Evolutionary conservation across 1,284 basidiomycete genomes (phyloP).

Genomic region (Dichomitus squalens): DNA sequence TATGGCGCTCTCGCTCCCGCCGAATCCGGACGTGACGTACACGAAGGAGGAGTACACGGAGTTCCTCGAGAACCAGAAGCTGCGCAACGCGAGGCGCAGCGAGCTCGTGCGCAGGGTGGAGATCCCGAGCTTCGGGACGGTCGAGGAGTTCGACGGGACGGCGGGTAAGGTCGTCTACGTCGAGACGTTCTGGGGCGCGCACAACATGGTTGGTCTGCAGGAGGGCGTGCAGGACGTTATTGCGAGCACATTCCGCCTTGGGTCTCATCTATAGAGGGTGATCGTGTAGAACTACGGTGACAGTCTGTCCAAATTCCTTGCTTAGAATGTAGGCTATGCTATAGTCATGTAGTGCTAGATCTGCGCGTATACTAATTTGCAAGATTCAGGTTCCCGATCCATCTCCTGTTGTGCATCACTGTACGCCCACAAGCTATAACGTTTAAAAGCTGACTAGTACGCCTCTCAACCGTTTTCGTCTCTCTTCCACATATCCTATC

Average conservation of each 20-base stretch:
- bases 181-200: constrained; percentile 64
- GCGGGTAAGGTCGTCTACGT: constrained; percentile 58
- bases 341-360: neutral
- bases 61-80: constrained; percentile 25
- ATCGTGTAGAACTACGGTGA: too few relatives aligned
- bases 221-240: constrained; percentile 78
- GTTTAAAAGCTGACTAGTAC: neutral
- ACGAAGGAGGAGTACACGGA: constrained; percentile 26
- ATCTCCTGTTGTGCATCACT: neutral
- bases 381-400: neutral
- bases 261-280: constrained; percentile 1
- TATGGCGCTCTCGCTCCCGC: constrained; percentile 42
- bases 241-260: constrained; percentile 46
- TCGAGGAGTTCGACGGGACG: constrained; percentile 53
- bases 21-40: constrained; percentile 23
- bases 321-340: too few relatives aligned
- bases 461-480: neutral
- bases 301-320: too few relatives aligned
- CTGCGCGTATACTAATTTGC: neutral
- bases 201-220: constrained; percentile 64
- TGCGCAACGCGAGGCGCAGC: constrained; percentile 38
- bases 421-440: neutral
- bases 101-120: constrained; percentile 48
- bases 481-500: neutral
- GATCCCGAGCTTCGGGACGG: constrained; percentile 58